These are phyloP conservation scores for Nemania bipapillata DNA, from an alignment of 2,329 filamentous ascomycete genomes.

Conservation along the genomic window DNA sequence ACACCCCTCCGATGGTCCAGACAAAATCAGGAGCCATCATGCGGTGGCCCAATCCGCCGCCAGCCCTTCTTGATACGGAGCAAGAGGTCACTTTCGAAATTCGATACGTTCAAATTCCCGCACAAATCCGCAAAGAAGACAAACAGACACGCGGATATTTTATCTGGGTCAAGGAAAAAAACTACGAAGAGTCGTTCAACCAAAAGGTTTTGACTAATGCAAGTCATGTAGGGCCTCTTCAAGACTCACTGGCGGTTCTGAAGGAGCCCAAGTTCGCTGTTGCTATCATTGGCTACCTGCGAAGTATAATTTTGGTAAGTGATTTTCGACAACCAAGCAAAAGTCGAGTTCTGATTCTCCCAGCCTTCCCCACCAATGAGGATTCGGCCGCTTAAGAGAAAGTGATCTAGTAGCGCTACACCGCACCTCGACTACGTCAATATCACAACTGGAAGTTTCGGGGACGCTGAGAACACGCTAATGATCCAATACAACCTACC, in stretches of 20 bases:
- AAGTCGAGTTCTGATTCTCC: too few relatives aligned
- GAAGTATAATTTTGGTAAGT: slow-evolving; percentile 3
- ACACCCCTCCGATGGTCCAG: background rate
- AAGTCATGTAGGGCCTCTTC: background rate
- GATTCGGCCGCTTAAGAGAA: too few relatives aligned
- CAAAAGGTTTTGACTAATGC: background rate
- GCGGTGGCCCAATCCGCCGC: background rate
- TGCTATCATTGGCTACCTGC: background rate
- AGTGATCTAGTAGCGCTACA: too few relatives aligned
- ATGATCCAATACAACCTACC: background rate
- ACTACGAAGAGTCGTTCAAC: background rate
- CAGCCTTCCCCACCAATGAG: too few relatives aligned
- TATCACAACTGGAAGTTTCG: too few relatives aligned
- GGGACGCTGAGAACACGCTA: background rate
- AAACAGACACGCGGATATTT: background rate
- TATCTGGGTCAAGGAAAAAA: background rate
- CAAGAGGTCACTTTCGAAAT: background rate
- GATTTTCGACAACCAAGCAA: too few relatives aligned
- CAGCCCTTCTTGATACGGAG: background rate
- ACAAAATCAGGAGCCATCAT: background rate
- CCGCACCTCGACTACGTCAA: too few relatives aligned
- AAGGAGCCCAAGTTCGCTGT: background rate
- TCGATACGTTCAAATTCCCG: background rate
- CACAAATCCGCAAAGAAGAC: too few relatives aligned
- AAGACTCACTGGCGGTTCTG: background rate